Evolutionary conservation across 768 basidiomycete genomes (phyloP).

Genomic region (Pulveroboletus frians): DNA sequence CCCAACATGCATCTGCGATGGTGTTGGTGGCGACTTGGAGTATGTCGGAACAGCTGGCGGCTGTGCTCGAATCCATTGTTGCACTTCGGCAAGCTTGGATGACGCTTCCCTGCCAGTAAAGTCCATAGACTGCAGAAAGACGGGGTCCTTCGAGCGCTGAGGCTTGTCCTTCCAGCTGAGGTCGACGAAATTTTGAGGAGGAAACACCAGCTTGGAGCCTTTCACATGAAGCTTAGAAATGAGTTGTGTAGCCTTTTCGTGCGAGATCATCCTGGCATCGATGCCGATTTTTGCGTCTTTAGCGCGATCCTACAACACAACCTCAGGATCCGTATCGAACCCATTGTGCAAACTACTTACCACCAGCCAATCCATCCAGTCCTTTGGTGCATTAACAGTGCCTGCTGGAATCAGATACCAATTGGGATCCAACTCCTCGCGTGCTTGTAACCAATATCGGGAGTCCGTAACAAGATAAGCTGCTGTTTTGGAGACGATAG

Average conservation of each 20-base stretch:
- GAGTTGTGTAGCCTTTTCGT: constrained; percentile 61
- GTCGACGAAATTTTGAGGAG: constrained; percentile 80
- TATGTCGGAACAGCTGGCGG: constrained; percentile 57
- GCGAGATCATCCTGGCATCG: constrained; percentile 79
- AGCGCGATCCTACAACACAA: constrained; percentile 32
- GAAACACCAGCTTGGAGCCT: constrained; percentile 68
- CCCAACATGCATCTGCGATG: constrained; percentile 58
- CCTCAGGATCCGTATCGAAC: background rate
- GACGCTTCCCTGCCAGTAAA: constrained; percentile 63
- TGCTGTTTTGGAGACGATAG: constrained; percentile 56
- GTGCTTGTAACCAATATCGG: constrained; percentile 79
- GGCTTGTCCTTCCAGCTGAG: constrained; percentile 79
- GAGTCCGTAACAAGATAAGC: constrained; percentile 80
- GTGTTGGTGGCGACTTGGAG: constrained; percentile 55
- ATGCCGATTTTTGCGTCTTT: constrained; percentile 61
- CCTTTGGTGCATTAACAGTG: constrained; percentile 46
- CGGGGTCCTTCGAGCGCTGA: constrained; percentile 53
- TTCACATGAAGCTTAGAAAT: constrained; percentile 49
- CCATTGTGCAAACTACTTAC: constrained; percentile 33
- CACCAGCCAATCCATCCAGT: constrained; percentile 78
- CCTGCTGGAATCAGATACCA: constrained; percentile 69
- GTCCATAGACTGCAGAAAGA: constrained; percentile 66
- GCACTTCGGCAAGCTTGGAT: constrained; percentile 65
- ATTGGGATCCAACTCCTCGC: constrained; percentile 60
- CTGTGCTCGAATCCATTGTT: constrained; percentile 63